Evolutionary conservation across 805 yeast genomes (phyloP).

Genomic region (Crinitomyces ghanaensis): DNA sequence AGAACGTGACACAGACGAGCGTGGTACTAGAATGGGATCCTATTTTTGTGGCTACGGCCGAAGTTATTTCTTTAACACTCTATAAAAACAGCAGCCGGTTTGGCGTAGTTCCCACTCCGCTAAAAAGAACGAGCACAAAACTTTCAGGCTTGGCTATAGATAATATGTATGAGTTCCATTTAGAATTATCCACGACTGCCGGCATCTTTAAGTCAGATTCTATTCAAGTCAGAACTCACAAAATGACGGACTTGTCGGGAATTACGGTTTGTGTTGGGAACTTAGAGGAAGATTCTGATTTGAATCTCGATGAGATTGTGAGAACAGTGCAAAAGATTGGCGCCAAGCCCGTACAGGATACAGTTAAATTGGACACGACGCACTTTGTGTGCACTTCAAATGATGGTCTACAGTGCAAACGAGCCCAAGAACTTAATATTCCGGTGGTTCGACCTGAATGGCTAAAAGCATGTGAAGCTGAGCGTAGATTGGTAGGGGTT

Average conservation of each 20-base stretch:
- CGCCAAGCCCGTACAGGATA: slow-evolving; percentile 64
- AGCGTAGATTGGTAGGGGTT: slow-evolving; percentile 85
- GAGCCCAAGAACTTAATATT: slow-evolving; percentile 75
- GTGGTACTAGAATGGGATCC: slow-evolving; percentile 94
- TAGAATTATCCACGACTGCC: slow-evolving; percentile 77
- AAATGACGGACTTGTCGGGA: slow-evolving; percentile 91
- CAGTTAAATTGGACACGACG: slow-evolving; percentile 82
- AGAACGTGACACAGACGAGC: slow-evolving; percentile 85
- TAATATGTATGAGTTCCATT: slow-evolving; percentile 64
- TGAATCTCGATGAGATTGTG: slow-evolving; percentile 45
- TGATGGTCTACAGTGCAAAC: slow-evolving; percentile 60
- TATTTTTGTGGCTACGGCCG: slow-evolving; percentile 71
- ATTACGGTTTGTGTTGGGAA: slow-evolving; percentile 86
- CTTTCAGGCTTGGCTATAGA: slow-evolving; percentile 87
- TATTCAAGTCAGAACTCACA: slow-evolving; percentile 70
- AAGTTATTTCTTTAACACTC: slow-evolving; percentile 60
- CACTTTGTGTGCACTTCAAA: slow-evolving; percentile 75
- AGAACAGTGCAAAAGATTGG: slow-evolving; percentile 59
- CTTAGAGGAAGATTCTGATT: slow-evolving; percentile 36
- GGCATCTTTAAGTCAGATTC: slow-evolving; percentile 67
- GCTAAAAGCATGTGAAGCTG: slow-evolving; percentile 87
- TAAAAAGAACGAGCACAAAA: slow-evolving; percentile 68
- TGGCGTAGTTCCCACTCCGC: slow-evolving; percentile 77
- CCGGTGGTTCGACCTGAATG: slow-evolving; percentile 96
- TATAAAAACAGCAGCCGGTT: slow-evolving; percentile 59